Base-by-base conservation (phyloP, 2,329 filamentous ascomycete species). In the Cladosporium sp. region DNA sequence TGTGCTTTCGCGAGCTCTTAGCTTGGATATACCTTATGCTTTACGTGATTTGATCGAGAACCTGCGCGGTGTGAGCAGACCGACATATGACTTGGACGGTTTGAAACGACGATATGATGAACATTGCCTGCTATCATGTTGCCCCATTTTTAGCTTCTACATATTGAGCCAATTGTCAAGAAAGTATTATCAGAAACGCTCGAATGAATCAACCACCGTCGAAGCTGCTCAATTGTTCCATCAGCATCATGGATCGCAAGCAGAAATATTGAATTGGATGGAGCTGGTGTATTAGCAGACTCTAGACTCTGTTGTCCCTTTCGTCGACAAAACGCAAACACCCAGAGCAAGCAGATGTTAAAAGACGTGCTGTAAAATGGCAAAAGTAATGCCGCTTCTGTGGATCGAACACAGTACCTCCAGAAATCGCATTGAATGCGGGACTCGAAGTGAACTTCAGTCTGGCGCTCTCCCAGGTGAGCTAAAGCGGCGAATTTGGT, bases 1-100 rank as follows among this genome's bases (percentile, higher is more conserved):
- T 95, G 92, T 77, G 91, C 91, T 1, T 90, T 87, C 75, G 79
- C 81, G 5, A 83, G 80, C 66, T 77, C 69, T 59, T 66, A 18
- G 58, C 15, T n/a, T 54, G 28, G 15, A 32, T 7, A 44, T 4
- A 11, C 18, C 4, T 21, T 10, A 4, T 44, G 41, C 18, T 44
- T 44, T 21, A 1, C 18, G 41, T 44, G 7, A 21, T 21, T 7
- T 10, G 18, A 21, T 44, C 15, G 10, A n/a, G 10, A 4, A 47
- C 4, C 1, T 24, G 41, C 8, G 41, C n/a, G 8, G 4, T 10
- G 8, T 1, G n/a, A 44, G 41, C 41, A 47, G 28, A 3, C 28
- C 28, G n/a, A 24, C n/a, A 12, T 47, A 12, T 47, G 8, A 47
- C n/a, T 47, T 24, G 18, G 41, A 47, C 6, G 14, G 36, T 21